Conservation (phyloP, 1,139 yeast species). For the Kurtzmaniella quercitrusa region DNA sequence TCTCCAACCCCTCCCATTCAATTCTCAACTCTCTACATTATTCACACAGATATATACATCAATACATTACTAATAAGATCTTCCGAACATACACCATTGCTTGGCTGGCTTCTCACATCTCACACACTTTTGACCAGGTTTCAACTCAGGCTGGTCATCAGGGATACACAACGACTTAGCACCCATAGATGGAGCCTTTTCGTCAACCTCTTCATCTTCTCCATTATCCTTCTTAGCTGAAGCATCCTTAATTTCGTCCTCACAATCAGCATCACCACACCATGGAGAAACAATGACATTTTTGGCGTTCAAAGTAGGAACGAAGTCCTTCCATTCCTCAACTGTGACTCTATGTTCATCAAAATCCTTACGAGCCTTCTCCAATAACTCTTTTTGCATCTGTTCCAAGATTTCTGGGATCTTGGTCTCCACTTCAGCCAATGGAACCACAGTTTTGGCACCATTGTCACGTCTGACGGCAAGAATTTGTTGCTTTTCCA, state of each 20-base stretch:
- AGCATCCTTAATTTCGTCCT: constrained; percentile 92
- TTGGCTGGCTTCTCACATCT: constrained; percentile 73
- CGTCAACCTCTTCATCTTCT: constrained; percentile 84
- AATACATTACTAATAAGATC: constrained; percentile 61
- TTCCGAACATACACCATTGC: constrained; percentile 90
- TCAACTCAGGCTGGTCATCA: constrained; percentile 80
- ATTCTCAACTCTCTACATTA: background rate
- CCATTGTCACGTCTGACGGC: constrained; percentile 94
- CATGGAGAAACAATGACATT: constrained; percentile 92
- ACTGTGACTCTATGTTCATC: constrained; percentile 81
- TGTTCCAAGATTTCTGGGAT: constrained; percentile 75
- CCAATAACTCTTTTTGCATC: constrained; percentile 72
- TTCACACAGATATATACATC: background rate
- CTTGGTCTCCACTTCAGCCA: constrained; percentile 61
- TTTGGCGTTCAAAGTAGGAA: constrained; percentile 86
- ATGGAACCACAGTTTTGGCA: constrained; percentile 61
- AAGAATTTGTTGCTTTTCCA: constrained; percentile 71
- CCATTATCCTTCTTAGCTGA: constrained; percentile 82
- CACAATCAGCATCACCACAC: constrained; percentile 95
- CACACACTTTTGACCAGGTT: constrained; percentile 79
- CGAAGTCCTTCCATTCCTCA: constrained; percentile 86
- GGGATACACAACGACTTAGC: constrained; percentile 98
- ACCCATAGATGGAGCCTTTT: constrained; percentile 98
- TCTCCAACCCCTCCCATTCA: too few relatives aligned
- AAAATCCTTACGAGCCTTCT: constrained; percentile 74